Evolutionary conservation across 1,139 yeast genomes (phyloP).

Genomic region (Saccharomyces pastorianus): DNA sequence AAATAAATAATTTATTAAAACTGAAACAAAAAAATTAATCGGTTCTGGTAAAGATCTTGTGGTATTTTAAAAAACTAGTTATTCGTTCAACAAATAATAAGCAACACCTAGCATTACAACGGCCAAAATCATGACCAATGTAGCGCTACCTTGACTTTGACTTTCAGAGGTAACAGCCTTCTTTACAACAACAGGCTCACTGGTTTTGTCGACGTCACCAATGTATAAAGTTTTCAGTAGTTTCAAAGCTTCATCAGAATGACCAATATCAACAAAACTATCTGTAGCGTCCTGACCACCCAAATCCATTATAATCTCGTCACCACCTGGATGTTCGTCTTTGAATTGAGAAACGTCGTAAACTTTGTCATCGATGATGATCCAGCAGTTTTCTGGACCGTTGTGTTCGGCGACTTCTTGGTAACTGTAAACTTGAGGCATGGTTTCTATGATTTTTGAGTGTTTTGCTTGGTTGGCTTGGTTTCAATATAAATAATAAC

Average conservation of each 20-base stretch:
- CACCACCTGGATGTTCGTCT: constrained; percentile 99
- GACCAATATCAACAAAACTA: constrained; percentile 94
- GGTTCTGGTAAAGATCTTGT: neutral
- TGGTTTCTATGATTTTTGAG: constrained; percentile 5
- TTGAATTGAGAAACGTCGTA: constrained; percentile 76
- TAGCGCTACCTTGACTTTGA: constrained; percentile 33
- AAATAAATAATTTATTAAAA: neutral
- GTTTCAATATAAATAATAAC: neutral
- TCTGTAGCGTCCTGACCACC: constrained; percentile 94
- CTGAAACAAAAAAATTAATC: neutral
- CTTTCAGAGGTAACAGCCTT: constrained; percentile 18
- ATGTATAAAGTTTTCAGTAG: constrained; percentile 58
- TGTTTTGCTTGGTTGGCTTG: constrained; percentile 7
- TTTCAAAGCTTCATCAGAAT: constrained; percentile 90
- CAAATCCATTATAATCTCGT: constrained; percentile 83
- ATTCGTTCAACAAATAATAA: constrained; percentile 39
- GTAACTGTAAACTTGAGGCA: constrained; percentile 42
- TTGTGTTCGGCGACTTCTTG: constrained; percentile 77
- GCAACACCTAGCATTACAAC: constrained; percentile 49
- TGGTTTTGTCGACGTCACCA: constrained; percentile 52
- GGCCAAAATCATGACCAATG: constrained; percentile 40
- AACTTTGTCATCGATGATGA: constrained; percentile 83
- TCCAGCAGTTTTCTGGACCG: constrained; percentile 76
- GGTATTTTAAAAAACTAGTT: neutral
- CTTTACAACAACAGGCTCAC: constrained; percentile 22